These are phyloP conservation scores for Hansenula sp. DNA, from an alignment of 1,139 yeast genomes.

Conservation along the genomic window DNA sequence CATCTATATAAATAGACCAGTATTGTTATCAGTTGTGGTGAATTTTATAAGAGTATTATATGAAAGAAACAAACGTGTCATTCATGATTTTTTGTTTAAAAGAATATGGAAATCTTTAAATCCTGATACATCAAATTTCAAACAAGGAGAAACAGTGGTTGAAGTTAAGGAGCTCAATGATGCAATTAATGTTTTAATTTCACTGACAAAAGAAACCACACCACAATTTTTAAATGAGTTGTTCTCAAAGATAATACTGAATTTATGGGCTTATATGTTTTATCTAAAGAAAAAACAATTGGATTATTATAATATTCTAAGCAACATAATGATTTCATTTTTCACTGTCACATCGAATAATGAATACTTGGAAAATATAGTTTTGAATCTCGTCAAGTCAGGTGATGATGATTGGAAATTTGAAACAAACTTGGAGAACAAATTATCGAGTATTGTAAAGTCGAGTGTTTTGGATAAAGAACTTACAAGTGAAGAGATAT, in stretches of 20 bases:
- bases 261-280: conserved; percentile 61
- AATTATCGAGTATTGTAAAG: conserved; percentile 46
- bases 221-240: conserved; percentile 38
- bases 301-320: conserved; percentile 36
- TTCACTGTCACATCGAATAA: conserved; percentile 37
- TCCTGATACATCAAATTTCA: conserved; percentile 26
- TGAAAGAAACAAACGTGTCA: conserved; percentile 45
- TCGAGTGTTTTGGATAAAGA: conserved; percentile 13
- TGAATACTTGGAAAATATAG: conserved; percentile 34
- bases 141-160: conserved; percentile 27
- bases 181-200: conserved; percentile 58
- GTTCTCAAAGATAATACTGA: conserved; percentile 26
- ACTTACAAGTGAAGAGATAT: conserved; percentile 27
- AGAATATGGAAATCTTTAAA: conserved; percentile 41
- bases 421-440: conserved; percentile 37
- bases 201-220: conserved; percentile 51
- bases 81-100: conserved; percentile 54
- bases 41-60: conserved; percentile 53
- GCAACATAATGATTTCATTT: conserved; percentile 44
- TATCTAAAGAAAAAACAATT: conserved; percentile 39
- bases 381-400: conserved; percentile 39
- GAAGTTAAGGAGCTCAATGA: conserved; percentile 53
- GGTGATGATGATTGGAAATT: conserved; percentile 49
- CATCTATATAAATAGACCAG: conserved; percentile 56
- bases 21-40: conserved; percentile 53